A percentile compares a stretch with the other conserved stretches of the same genome.
Evolutionary conservation across 169 alveolate genomes (phyloP).

Genomic region (Cryptosporidium viatorum): DNA sequence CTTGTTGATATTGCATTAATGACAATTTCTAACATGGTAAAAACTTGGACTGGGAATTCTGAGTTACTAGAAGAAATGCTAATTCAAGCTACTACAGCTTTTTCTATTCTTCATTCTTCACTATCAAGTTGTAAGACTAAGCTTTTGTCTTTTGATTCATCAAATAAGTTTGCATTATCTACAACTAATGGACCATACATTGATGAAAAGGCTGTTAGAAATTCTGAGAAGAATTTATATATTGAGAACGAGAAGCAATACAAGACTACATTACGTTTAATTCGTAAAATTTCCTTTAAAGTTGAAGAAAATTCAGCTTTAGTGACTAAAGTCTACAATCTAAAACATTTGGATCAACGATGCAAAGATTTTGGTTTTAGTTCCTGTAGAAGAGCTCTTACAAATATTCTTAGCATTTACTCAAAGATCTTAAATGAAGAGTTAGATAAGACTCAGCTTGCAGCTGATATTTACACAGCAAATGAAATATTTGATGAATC

Average conservation of each 20-base stretch:
- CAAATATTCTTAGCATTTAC: not conserved
- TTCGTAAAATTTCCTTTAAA: not conserved
- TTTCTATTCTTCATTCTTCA: not conserved
- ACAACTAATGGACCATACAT: not conserved
- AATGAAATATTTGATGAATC: not conserved
- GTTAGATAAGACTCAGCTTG: constrained; percentile 14
- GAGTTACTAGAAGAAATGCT: not conserved
- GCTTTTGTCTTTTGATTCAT: not conserved
- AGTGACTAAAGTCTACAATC: not conserved
- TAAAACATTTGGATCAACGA: not conserved
- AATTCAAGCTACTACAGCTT: constrained; percentile 1
- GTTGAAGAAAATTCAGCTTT: not conserved
- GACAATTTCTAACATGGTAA: not conserved
- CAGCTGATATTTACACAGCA: not conserved
- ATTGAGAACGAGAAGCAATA: not conserved
- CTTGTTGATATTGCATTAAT: not conserved
- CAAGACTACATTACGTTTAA: not conserved
- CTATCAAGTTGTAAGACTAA: not conserved
- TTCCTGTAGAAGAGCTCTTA: not conserved
- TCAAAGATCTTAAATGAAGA: not conserved
- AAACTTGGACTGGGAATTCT: constrained; percentile 1
- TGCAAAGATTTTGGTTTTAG: not conserved
- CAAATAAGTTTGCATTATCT: not conserved
- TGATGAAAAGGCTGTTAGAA: not conserved
- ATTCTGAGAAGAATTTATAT: not conserved